Evolutionary conservation across 805 yeast genomes (phyloP), one percentile per base, ranked within the genome.

Genomic region (Helenozyma baotianmanensis): DNA sequence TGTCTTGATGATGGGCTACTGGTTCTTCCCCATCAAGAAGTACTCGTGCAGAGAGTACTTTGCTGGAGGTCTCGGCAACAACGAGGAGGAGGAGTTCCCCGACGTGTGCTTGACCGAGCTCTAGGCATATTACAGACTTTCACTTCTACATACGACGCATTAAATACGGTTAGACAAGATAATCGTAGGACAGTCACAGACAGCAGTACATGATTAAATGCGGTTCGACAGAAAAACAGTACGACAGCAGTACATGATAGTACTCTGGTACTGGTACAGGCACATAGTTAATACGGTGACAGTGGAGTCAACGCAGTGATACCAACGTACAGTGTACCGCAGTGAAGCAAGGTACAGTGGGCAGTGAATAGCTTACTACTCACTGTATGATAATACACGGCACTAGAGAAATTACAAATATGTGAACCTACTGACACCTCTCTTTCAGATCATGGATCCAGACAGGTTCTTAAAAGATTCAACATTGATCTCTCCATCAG

Each of bases 401-500:
- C 8, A 5, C 19, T 17, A 17, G 7, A 17, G 8, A 17, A 18
- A 6, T 19, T 15, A 22, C 18, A 19, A 39, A 60, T 68, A 53
- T 68, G 27, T 56, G 71, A 48, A 58, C 52, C 71, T 49, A 43
- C 74, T 68, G 74, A 68, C 74, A 68, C 74, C 71, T 66, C 70
- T 66, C 72, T 67, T 62, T 68, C 74, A 68, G 40, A 42, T 49
- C 42, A 36, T 33, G 29, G 47, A 44, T 67, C 73, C 74, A 68
- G 72, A 67, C 70, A 65, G 58, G 74, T 66, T 68, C 73, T 67
- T 68, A 66, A 52, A 56, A 54, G 61, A 50, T 45, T 48, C 64
- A 57, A 35, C n/a, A 22, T 66, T 55, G 17, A 28, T 68, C 69
- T 68, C 42, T 64, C 74, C 74, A 64, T 61, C 70, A 57, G 49